These are phyloP conservation scores for Porcisia hertigi DNA, from an alignment of 208 protist genomes.

Conservation along the genomic window DNA sequence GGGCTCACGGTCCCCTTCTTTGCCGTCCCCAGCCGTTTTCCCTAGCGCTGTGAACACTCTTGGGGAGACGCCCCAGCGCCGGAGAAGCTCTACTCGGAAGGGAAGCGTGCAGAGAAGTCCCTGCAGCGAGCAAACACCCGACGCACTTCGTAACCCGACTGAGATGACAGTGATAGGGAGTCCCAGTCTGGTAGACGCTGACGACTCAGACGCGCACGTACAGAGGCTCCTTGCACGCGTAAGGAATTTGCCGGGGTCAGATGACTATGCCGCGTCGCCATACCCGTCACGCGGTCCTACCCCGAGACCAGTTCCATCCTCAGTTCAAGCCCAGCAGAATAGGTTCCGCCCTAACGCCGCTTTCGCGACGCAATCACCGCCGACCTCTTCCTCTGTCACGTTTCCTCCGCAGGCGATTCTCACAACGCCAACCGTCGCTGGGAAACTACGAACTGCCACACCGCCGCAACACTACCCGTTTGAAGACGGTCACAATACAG, in stretches of 20 bases:
- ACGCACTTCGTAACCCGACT: slow-evolving; percentile 14
- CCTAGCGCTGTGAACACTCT: background rate
- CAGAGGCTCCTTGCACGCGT: slow-evolving; percentile 11
- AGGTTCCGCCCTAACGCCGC: background rate
- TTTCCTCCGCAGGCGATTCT: background rate
- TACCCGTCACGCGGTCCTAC: background rate
- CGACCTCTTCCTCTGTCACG: background rate
- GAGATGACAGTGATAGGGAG: slow-evolving; percentile 37
- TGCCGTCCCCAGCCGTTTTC: background rate
- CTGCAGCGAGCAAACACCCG: slow-evolving; percentile 9
- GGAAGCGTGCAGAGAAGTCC: background rate
- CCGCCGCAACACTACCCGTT: slow-evolving; percentile 7
- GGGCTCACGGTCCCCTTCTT: background rate
- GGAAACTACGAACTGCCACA: background rate
- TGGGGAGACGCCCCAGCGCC: background rate
- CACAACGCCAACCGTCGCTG: background rate
- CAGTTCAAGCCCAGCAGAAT: background rate
- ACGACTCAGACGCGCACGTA: slow-evolving; percentile 30
- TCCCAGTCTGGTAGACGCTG: slow-evolving; percentile 35
- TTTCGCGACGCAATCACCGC: background rate
- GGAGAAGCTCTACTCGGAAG: background rate
- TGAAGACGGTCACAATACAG: slow-evolving; percentile 4
- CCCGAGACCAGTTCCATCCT: background rate
- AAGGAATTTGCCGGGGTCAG: background rate
- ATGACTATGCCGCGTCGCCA: background rate